phyloP scores from a whole-genome alignment of 495 filamentous ascomycete genomes.

The Apodospora peruviana region DNA sequence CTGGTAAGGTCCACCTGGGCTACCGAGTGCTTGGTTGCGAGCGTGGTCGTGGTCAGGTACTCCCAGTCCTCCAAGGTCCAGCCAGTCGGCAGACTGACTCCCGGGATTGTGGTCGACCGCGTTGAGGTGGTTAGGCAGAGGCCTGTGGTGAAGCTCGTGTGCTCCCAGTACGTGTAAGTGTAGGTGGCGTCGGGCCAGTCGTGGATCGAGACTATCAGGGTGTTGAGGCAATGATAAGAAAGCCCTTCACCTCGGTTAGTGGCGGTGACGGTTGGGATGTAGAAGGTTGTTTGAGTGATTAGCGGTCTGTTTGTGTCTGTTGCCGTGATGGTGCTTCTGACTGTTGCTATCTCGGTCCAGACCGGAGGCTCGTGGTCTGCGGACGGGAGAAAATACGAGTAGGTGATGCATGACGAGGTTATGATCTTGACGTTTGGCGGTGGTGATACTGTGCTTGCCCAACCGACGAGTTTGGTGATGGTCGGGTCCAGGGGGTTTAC shows the following conservation, averaged over 20 bases:
- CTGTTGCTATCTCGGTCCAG: background rate
- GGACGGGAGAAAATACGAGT: background rate
- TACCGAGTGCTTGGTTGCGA: conserved; percentile 6
- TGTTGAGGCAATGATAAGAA: background rate
- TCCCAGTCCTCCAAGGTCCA: conserved; percentile 30
- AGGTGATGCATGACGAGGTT: background rate
- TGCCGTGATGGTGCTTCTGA: background rate
- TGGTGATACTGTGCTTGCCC: conserved; percentile 1
- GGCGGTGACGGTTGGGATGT: background rate
- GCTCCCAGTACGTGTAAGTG: background rate
- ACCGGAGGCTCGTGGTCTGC: background rate
- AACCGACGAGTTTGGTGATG: conserved; percentile 3
- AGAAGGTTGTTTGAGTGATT: background rate
- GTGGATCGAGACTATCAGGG: background rate
- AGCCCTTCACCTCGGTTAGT: background rate
- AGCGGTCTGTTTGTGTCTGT: background rate
- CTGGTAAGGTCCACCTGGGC: background rate
- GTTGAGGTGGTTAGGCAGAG: conserved; percentile 4
- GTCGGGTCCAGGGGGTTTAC: conserved; percentile 4
- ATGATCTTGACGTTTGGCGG: conserved; percentile 2
- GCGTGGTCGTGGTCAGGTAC: conserved; percentile 18
- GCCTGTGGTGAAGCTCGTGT: background rate
- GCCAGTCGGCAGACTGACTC: background rate
- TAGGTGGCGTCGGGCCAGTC: background rate
- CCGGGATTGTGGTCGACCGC: conserved; percentile 9